phyloP scores from a whole-genome alignment of 768 basidiomycete genomes.

The Termitomyces sp. region DNA sequence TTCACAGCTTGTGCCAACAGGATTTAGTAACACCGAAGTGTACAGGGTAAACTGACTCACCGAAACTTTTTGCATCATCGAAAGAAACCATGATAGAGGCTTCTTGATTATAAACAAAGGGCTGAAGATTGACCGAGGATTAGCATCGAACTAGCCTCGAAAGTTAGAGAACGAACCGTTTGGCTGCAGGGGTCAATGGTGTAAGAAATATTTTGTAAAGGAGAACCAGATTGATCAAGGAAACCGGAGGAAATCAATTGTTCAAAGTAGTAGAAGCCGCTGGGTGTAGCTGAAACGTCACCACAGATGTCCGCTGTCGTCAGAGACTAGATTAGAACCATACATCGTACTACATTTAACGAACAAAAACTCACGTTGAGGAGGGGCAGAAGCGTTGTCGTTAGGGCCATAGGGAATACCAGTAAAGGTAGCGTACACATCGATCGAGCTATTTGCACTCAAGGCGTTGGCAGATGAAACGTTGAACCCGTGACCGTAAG shows the following conservation, averaged over 20 bases:
- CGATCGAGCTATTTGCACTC: background rate
- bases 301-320: constrained; percentile 40
- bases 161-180: constrained; percentile 49
- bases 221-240: constrained; percentile 38
- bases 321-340: background rate
- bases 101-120: constrained; percentile 56
- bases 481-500: constrained; percentile 73
- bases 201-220: constrained; percentile 48
- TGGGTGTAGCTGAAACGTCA: constrained; percentile 19
- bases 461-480: constrained; percentile 30
- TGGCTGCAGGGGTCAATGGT: constrained; percentile 63
- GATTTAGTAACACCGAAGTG: background rate
- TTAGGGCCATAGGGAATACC: background rate
- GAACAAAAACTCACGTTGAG: background rate
- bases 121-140: constrained; percentile 28
- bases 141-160: background rate
- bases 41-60: constrained; percentile 15
- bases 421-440: background rate
- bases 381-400: background rate
- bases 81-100: constrained; percentile 59
- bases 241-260: constrained; percentile 52
- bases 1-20: constrained; percentile 35
- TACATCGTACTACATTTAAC: background rate
- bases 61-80: constrained; percentile 58
- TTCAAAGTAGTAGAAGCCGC: constrained; percentile 57